These are phyloP conservation scores for Solanum pennellii DNA, from an alignment of 257 asterid species.

Conservation along the genomic window DNA sequence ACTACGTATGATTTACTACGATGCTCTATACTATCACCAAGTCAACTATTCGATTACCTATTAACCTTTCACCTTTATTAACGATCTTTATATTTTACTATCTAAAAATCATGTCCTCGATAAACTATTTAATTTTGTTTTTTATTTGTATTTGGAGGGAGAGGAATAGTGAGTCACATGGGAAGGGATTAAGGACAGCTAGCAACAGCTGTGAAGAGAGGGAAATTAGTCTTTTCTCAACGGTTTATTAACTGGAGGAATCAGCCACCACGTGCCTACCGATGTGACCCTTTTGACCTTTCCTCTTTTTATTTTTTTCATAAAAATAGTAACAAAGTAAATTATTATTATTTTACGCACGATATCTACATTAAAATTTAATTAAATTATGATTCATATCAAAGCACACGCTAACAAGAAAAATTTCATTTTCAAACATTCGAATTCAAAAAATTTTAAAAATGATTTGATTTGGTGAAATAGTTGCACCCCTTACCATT, in stretches of 20 bases:
- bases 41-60: too few relatives aligned
- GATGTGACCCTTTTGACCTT: slow-evolving; percentile 29
- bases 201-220: slow-evolving; percentile 61
- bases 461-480: too few relatives aligned
- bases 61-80: too few relatives aligned
- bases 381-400: too few relatives aligned
- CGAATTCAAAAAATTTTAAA: too few relatives aligned
- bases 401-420: too few relatives aligned
- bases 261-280: slow-evolving; percentile 66
- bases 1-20: not conserved
- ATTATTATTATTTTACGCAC: not conserved
- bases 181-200: slow-evolving; percentile 48
- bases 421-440: too few relatives aligned
- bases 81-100: fast-evolving
- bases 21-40: not conserved
- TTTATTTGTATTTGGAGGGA: slow-evolving; percentile 16
- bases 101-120: fast-evolving
- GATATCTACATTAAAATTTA: too few relatives aligned
- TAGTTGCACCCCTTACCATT: not conserved
- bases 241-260: slow-evolving; percentile 36
- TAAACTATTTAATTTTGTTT: not conserved
- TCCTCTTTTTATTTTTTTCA: not conserved
- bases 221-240: not conserved
- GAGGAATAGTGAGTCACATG: slow-evolving; percentile 26
- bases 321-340: not conserved